These are phyloP conservation scores for Paramecium pentaurelia DNA, from an alignment of 73 alveolate genomes.

Conservation along the genomic window DNA sequence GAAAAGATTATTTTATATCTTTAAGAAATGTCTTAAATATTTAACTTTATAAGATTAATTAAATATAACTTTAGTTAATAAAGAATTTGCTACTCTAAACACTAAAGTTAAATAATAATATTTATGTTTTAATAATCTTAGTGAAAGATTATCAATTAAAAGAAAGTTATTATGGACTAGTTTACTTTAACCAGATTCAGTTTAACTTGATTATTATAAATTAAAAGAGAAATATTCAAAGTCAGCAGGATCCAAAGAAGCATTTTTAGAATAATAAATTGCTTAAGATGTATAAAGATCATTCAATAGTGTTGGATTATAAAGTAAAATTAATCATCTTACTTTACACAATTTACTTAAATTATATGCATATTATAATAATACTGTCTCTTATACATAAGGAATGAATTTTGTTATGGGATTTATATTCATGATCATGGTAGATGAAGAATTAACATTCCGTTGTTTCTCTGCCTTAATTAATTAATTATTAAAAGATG, in stretches of 20 bases:
- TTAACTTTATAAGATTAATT: neutral
- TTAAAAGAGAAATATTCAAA: conserved; percentile 24
- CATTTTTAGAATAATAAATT: neutral
- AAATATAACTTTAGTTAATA: neutral
- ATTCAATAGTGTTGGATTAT: conserved; percentile 4
- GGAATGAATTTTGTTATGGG: conserved; percentile 96
- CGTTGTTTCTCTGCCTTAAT: conserved; percentile 56
- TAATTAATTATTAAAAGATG: neutral
- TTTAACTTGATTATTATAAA: neutral
- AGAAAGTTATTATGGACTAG: neutral
- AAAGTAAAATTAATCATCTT: conserved; percentile 20
- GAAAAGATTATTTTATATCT: neutral
- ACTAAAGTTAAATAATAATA: neutral
- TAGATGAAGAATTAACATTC: conserved; percentile 76
- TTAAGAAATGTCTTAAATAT: neutral
- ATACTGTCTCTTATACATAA: conserved; percentile 87
- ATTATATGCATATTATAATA: conserved; percentile 81
- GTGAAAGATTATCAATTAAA: neutral
- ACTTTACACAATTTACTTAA: conserved; percentile 66
- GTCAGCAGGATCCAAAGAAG: conserved; percentile 22
- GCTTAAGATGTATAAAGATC: conserved; percentile 24
- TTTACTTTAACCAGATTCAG: neutral
- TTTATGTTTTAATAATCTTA: neutral
- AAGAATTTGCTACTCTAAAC: neutral
- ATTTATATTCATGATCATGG: conserved; percentile 75